A percentile compares a stretch with the other conserved stretches of the same genome.
Conservation (phyloP, 306 rosid species). For the Castanopsis chinensis region DNA sequence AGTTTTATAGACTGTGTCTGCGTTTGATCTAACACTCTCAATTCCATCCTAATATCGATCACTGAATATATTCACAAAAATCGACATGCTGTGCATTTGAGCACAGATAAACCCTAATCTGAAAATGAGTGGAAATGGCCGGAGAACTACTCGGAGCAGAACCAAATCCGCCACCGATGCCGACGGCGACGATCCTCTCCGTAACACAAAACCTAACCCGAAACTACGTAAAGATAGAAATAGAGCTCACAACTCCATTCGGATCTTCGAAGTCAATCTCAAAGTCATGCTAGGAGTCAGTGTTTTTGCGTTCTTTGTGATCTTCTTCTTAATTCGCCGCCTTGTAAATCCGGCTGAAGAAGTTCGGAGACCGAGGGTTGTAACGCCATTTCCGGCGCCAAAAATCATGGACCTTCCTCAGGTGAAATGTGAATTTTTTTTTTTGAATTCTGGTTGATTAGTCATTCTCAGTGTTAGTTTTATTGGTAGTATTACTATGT, state of each 20-base stretch:
- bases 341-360: conserved; percentile 29
- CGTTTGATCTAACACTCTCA: no score
- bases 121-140: conserved; percentile 58
- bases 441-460: not conserved
- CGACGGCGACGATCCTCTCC: conserved; percentile 30
- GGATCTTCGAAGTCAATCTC: conserved; percentile 48
- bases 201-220: conserved; percentile 16
- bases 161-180: conserved; percentile 38
- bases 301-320: conserved; percentile 49
- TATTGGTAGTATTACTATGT: not conserved
- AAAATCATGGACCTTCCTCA: conserved; percentile 89
- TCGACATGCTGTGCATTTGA: no score
- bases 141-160: conserved; percentile 53
- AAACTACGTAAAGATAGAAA: conserved; percentile 41
- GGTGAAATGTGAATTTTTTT: conserved; percentile 36
- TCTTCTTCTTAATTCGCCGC: conserved; percentile 47
- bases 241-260: conserved; percentile 42
- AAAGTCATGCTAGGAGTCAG: conserved; percentile 47
- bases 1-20: no score
- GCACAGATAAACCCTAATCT: no score
- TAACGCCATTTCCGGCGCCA: conserved; percentile 83
- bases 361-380: conserved; percentile 45
- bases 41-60: no score
- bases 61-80: no score
- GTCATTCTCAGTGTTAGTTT: not conserved